These are phyloP conservation scores for Sporothrix inflata DNA, from an alignment of 2,329 filamentous ascomycete genomes.

Conservation along the genomic window DNA sequence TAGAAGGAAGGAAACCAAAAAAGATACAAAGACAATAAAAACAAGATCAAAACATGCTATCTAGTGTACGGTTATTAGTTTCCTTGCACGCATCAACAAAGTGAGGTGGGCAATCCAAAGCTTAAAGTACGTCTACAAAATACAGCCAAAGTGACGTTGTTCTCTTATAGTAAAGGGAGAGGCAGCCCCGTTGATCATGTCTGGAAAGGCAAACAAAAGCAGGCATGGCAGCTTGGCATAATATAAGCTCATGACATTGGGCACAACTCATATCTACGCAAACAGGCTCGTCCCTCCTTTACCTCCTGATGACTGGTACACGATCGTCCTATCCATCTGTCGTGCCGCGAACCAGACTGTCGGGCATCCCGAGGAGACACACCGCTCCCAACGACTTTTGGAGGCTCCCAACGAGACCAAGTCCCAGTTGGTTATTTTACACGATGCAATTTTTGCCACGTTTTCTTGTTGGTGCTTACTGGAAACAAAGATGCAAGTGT, in stretches of 20 bases:
- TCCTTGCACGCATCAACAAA: not conserved
- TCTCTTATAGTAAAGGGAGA: not conserved
- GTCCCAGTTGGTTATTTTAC: not conserved
- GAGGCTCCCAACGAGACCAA: not conserved
- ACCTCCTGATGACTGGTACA: not conserved
- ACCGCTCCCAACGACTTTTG: not conserved
- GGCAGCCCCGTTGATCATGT: not conserved
- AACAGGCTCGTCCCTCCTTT: not conserved
- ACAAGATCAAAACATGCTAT: not conserved
- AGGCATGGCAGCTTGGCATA: not conserved
- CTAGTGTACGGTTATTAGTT: not conserved
- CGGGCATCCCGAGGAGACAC: not conserved
- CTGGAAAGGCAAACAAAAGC: not conserved
- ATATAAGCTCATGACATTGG: not conserved
- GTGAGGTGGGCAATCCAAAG: not conserved
- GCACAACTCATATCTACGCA: not conserved
- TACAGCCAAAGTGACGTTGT: not conserved
- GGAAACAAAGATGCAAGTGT: not conserved
- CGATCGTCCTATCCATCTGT: not conserved
- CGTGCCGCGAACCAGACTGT: constrained; percentile 4
- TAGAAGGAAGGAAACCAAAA: not conserved
- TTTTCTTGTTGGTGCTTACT: not conserved
- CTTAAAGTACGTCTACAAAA: not conserved
- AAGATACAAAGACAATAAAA: constrained; percentile 3
- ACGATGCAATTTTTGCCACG: not conserved